These are phyloP conservation scores for Fusarium virguliforme DNA, from an alignment of 2,329 filamentous ascomycete species.

Conservation along the genomic window DNA sequence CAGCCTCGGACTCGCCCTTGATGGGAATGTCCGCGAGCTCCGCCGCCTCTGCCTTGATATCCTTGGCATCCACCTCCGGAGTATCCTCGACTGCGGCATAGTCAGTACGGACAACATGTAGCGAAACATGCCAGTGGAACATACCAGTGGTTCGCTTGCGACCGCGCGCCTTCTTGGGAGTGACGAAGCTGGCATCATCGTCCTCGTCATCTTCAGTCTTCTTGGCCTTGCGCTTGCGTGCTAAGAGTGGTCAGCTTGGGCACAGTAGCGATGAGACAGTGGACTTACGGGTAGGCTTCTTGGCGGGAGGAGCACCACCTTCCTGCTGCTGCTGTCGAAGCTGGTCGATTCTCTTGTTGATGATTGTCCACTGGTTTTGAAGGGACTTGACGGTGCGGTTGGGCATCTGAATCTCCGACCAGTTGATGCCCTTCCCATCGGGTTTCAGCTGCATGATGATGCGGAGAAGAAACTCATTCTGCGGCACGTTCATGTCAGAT, in stretches of 20 bases:
- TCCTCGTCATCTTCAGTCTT: constrained; percentile 27
- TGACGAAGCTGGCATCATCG: constrained; percentile 16
- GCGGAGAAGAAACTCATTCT: constrained; percentile 58
- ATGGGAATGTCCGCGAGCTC: constrained; percentile 33
- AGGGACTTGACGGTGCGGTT: constrained; percentile 59
- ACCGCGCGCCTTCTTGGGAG: constrained; percentile 33
- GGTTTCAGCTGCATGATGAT: constrained; percentile 56
- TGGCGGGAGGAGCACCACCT: constrained; percentile 32
- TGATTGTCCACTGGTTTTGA: constrained; percentile 57
- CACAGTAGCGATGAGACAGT: no score
- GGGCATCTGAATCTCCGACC: constrained; percentile 56
- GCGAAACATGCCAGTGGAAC: constrained; percentile 20
- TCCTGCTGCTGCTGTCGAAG: constrained; percentile 50
- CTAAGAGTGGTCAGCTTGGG: constrained; percentile 32
- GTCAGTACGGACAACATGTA: constrained; percentile 17
- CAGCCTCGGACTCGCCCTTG: constrained; percentile 30
- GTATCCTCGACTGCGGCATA: constrained; percentile 8
- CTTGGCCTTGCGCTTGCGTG: constrained; percentile 47
- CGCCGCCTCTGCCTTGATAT: constrained; percentile 33
- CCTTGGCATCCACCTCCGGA: constrained; percentile 39
- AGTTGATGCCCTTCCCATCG: constrained; percentile 56
- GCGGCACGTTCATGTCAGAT: background rate
- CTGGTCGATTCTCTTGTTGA: constrained; percentile 57
- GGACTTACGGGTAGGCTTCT: constrained; percentile 50
- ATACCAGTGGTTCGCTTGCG: constrained; percentile 42